A percentile compares a stretch with the other conserved stretches of the same genome.
These are phyloP conservation scores for Blastocystis sp. DNA, from an alignment of 352 stramenopile species.

Conservation along the genomic window DNA sequence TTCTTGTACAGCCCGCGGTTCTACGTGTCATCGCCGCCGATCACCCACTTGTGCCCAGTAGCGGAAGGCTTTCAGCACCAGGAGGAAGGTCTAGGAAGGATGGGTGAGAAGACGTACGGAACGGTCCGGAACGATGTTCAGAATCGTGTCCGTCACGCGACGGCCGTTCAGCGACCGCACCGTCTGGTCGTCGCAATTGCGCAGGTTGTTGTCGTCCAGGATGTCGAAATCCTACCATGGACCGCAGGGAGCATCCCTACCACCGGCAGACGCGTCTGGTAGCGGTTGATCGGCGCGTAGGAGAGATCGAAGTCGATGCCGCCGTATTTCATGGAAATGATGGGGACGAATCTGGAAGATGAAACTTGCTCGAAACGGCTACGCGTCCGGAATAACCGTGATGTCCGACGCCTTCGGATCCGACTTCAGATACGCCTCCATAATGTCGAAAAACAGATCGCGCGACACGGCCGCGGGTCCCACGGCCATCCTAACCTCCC, in stretches of 20 bases:
- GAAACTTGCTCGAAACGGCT: slow-evolving; percentile 86
- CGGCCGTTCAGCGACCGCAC: slow-evolving; percentile 81
- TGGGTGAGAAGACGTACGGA: slow-evolving; percentile 61
- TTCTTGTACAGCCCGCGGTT: slow-evolving; percentile 94
- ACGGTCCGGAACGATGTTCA: slow-evolving; percentile 76
- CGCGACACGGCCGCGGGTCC: slow-evolving; percentile 71
- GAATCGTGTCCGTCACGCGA: slow-evolving; percentile 83
- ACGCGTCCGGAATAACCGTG: slow-evolving; percentile 76
- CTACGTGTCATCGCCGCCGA: slow-evolving; percentile 16
- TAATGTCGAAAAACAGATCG: slow-evolving; percentile 74
- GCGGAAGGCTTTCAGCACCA: slow-evolving; percentile 68
- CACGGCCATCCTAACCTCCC: slow-evolving; percentile 74
- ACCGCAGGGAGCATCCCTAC: slow-evolving; percentile 64
- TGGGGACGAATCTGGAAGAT: slow-evolving; percentile 57
- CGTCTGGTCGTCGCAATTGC: slow-evolving; percentile 77
- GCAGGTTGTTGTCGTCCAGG: slow-evolving; percentile 69
- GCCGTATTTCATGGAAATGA: slow-evolving; percentile 53
- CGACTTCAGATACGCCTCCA: slow-evolving; percentile 69
- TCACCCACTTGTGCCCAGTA: slow-evolving; percentile 65
- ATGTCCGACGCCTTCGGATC: slow-evolving; percentile 68
- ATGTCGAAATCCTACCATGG: slow-evolving; percentile 67
- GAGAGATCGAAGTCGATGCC: slow-evolving; percentile 55
- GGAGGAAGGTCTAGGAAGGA: slow-evolving; percentile 73
- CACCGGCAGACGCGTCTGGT: neutral
- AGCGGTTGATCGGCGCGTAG: slow-evolving; percentile 41